Percentiles rank a stretch among this genome's conserved stretches.
These are phyloP conservation scores for Sporodiniella umbellata DNA, from an alignment of 371 early-diverging fungal species.

Conservation along the genomic window DNA sequence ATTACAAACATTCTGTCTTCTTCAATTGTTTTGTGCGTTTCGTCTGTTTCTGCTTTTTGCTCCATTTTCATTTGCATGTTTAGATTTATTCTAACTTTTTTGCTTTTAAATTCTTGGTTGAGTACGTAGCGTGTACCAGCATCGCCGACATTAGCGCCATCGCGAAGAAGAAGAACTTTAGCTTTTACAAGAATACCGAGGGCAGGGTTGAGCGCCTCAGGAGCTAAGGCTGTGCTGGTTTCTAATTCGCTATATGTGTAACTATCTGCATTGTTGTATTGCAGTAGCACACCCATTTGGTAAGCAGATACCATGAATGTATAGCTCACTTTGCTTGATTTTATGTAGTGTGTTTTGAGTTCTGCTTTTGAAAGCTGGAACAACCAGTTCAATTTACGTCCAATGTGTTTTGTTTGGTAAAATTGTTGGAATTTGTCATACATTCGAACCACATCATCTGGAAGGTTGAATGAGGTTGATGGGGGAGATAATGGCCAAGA, in stretches of 20 bases:
- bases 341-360: slow-evolving; percentile 78
- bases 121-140: slow-evolving; percentile 59
- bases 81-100: slow-evolving; percentile 83
- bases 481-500: slow-evolving; percentile 90
- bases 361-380: slow-evolving; percentile 89
- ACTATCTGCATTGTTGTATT: slow-evolving; percentile 69
- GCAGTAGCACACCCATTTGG: slow-evolving; percentile 87
- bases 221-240: slow-evolving; percentile 65
- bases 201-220: slow-evolving; percentile 66
- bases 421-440: slow-evolving; percentile 82
- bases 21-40: slow-evolving; percentile 85
- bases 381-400: slow-evolving; percentile 90
- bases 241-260: slow-evolving; percentile 68
- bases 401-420: slow-evolving; percentile 79
- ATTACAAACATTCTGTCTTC: slow-evolving; percentile 88
- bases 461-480: slow-evolving; percentile 76
- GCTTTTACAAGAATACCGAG: slow-evolving; percentile 81
- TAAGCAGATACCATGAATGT: slow-evolving; percentile 81
- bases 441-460: slow-evolving; percentile 75
- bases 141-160: slow-evolving; percentile 54
- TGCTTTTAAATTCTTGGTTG: slow-evolving; percentile 87
- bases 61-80: slow-evolving; percentile 81
- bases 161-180: slow-evolving; percentile 60
- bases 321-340: slow-evolving; percentile 65
- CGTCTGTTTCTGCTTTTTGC: slow-evolving; percentile 82